Evolutionary conservation across 495 filamentous ascomycete species (phyloP).

Genomic region (Daldinia bambusicola): DNA sequence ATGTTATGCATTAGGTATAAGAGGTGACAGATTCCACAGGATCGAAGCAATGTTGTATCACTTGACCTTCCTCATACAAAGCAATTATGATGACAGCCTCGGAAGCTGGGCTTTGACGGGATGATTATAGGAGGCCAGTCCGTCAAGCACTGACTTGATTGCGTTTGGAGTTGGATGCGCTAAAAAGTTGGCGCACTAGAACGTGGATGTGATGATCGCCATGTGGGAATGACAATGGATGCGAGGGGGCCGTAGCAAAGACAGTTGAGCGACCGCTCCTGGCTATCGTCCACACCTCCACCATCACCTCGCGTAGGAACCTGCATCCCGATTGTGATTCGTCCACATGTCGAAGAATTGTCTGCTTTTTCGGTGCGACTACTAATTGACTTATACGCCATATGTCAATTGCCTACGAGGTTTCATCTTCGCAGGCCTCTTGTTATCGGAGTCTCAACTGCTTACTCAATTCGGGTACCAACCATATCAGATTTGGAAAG

Average conservation of each 20-base stretch:
- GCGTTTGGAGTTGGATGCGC: constrained; percentile 12
- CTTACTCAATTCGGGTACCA: constrained; percentile 7
- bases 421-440: constrained; percentile 3
- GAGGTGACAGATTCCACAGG: constrained; percentile 1
- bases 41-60: constrained; percentile 1
- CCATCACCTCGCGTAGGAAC: constrained; percentile 24
- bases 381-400: constrained; percentile 6
- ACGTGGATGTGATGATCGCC: constrained; percentile 34
- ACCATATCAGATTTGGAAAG: background rate
- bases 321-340: constrained; percentile 22
- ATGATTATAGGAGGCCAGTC: constrained; percentile 9
- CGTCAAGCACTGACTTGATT: constrained; percentile 18
- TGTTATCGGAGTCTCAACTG: constrained; percentile 6
- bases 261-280: constrained; percentile 44
- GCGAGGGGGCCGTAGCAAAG: constrained; percentile 36
- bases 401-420: constrained; percentile 4
- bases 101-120: constrained; percentile 15
- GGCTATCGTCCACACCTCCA: constrained; percentile 24
- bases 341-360: constrained; percentile 12
- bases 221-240: constrained; percentile 29
- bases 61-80: constrained; percentile 9
- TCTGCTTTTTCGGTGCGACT: constrained; percentile 14
- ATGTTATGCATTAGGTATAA: constrained; percentile 22
- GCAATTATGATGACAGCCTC: constrained; percentile 23
- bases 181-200: constrained; percentile 21